phyloP scores from a whole-genome alignment of 805 yeast genomes.

The Suhomyces canberraensis region DNA sequence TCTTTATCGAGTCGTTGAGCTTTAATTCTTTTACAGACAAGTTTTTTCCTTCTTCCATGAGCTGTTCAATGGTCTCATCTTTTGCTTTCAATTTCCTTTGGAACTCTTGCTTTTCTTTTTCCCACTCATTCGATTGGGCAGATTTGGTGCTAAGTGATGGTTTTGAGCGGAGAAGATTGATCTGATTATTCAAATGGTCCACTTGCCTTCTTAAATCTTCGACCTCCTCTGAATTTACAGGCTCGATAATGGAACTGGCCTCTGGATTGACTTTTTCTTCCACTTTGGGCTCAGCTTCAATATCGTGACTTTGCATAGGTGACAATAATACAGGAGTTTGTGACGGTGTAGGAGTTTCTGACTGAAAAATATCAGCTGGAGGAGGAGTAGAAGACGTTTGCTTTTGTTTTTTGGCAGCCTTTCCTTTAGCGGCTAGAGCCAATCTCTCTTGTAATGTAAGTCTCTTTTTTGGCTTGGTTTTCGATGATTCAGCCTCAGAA shows the following conservation, averaged over 20 bases:
- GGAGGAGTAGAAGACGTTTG: neutral
- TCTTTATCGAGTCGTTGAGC: conserved; percentile 62
- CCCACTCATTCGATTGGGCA: neutral
- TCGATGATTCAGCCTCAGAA: neutral
- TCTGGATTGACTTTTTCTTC: neutral
- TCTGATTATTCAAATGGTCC: neutral
- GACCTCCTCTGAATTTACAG: neutral
- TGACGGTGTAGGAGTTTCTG: conserved; percentile 2
- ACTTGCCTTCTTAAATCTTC: neutral
- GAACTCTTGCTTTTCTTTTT: conserved; percentile 6
- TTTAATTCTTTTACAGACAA: conserved; percentile 69
- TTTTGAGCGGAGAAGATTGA: neutral
- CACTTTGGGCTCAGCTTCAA: neutral
- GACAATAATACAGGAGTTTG: conserved; percentile 6
- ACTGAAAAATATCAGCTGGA: neutral
- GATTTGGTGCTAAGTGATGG: neutral
- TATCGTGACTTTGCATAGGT: conserved; percentile 1
- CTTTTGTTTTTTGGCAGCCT: conserved; percentile 22
- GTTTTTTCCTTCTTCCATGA: conserved; percentile 73
- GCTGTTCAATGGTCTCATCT: conserved; percentile 61
- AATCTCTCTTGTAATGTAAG: conserved; percentile 81
- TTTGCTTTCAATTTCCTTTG: conserved; percentile 20
- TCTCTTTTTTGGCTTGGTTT: conserved; percentile 44
- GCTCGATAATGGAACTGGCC: too few species aligned
- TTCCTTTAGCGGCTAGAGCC: conserved; percentile 70